Percentiles rank a stretch among this genome's conserved stretches.
Evolutionary conservation across 805 yeast genomes (phyloP).

Genomic region (Priceomyces melissophilus): DNA sequence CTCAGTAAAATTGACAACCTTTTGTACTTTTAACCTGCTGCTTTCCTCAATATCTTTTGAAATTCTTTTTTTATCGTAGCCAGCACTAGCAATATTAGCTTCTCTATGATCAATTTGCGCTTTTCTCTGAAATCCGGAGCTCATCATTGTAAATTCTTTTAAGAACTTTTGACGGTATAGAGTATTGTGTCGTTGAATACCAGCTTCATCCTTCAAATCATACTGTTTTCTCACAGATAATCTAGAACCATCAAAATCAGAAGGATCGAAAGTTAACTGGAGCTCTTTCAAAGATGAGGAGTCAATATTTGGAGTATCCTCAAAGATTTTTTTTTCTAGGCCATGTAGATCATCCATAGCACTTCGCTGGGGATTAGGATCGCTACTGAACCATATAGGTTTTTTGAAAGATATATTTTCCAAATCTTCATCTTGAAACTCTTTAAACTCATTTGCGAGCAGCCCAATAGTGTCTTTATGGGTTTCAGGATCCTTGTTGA

Average conservation of each 20-base stretch:
- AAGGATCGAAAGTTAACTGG: conserved; percentile 7
- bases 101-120: conserved; percentile 4
- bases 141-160: conserved; percentile 12
- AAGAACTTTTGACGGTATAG: conserved; percentile 15
- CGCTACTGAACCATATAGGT: conserved; percentile 14
- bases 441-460: conserved; percentile 17
- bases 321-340: conserved; percentile 11
- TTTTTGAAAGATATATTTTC: conserved; percentile 32
- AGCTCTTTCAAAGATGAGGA: conserved; percentile 10
- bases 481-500: conserved; percentile 11
- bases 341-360: conserved; percentile 8
- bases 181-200: conserved; percentile 6
- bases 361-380: background rate
- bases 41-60: conserved; percentile 2
- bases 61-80: conserved; percentile 1
- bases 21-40: background rate
- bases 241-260: conserved; percentile 12
- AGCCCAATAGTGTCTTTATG: conserved; percentile 9
- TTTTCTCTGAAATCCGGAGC: conserved; percentile 6
- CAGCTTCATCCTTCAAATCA: conserved; percentile 10
- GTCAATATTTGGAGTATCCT: conserved; percentile 7
- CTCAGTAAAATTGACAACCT: background rate
- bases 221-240: conserved; percentile 22
- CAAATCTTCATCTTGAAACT: conserved; percentile 23
- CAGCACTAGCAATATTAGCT: conserved; percentile 2